phyloP scores from a whole-genome alignment of 805 yeast species.

The Lachancea thermotolerans region DNA sequence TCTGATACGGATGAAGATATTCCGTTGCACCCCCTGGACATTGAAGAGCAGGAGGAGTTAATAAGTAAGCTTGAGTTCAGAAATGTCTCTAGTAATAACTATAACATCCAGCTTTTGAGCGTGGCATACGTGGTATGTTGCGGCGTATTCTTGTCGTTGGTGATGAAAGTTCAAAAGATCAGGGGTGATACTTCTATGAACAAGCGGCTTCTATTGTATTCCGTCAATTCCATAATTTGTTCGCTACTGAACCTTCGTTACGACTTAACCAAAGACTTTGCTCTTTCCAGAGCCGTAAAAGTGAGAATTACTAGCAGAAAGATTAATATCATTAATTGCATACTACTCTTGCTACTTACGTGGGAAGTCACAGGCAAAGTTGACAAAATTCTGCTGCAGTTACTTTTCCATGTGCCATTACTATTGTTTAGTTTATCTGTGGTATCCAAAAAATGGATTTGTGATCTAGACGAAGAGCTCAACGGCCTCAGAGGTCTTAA shows the following conservation, averaged over 20 bases:
- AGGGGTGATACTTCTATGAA: slow-evolving; percentile 1
- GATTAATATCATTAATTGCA: slow-evolving; percentile 18
- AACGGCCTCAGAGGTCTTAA: slow-evolving; percentile 20
- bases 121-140: slow-evolving; percentile 18
- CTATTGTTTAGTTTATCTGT: slow-evolving; percentile 17
- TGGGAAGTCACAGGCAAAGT: slow-evolving; percentile 22
- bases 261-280: slow-evolving; percentile 19
- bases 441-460: slow-evolving; percentile 18
- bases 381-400: slow-evolving; percentile 9
- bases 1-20: slow-evolving; percentile 12
- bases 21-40: slow-evolving; percentile 22
- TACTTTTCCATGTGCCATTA: slow-evolving; percentile 22
- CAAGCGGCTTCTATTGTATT: slow-evolving; percentile 7
- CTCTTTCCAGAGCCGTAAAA: slow-evolving; percentile 11
- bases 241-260: slow-evolving; percentile 25
- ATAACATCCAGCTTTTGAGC: slow-evolving; percentile 16
- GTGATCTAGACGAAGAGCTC: slow-evolving; percentile 20
- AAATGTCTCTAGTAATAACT: slow-evolving; percentile 16
- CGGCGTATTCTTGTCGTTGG: slow-evolving; percentile 20
- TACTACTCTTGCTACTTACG: slow-evolving; percentile 21
- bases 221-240: slow-evolving; percentile 21
- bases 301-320: slow-evolving; percentile 15
- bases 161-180: slow-evolving; percentile 12
- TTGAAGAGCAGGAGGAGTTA: slow-evolving; percentile 30
- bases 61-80: slow-evolving; percentile 22